phyloP scores from a whole-genome alignment of 768 basidiomycete genomes.

The Lentinus tigrinus region DNA sequence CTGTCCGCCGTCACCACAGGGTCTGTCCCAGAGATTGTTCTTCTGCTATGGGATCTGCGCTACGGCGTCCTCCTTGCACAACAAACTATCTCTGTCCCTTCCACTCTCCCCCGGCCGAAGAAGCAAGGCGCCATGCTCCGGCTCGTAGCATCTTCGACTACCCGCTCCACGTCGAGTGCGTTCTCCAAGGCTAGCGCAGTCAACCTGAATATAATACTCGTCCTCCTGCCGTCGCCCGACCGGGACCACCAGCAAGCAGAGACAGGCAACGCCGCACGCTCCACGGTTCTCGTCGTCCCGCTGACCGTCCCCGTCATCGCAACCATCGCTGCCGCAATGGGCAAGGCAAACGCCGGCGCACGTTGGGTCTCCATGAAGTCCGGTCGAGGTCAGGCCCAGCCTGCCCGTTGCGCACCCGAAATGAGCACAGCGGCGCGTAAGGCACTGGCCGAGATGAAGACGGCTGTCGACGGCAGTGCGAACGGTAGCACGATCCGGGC shows the following conservation, averaged over 20 bases:
- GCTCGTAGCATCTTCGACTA: slow-evolving; percentile 8
- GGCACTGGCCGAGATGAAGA: slow-evolving; percentile 39
- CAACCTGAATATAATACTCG: slow-evolving; percentile 16
- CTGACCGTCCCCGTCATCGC: slow-evolving; percentile 51
- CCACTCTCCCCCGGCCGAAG: slow-evolving; percentile 22
- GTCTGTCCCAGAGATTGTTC: slow-evolving; percentile 22
- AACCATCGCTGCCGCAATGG: slow-evolving; percentile 63
- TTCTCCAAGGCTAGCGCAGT: not conserved
- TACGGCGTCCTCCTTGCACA: slow-evolving; percentile 32
- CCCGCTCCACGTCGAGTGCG: not conserved
- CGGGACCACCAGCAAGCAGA: slow-evolving; percentile 6
- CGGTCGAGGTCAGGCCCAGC: not conserved
- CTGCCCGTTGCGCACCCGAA: not conserved
- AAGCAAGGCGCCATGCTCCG: slow-evolving; percentile 17
- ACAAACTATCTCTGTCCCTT: slow-evolving; percentile 26
- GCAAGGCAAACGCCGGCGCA: slow-evolving; percentile 42
- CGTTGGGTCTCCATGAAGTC: slow-evolving; percentile 43
- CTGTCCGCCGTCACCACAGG: slow-evolving; percentile 24
- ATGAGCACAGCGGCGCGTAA: slow-evolving; percentile 28
- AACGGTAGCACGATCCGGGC: slow-evolving; percentile 34
- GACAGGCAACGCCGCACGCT: slow-evolving; percentile 30
- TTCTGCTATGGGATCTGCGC: slow-evolving; percentile 35
- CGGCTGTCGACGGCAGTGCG: slow-evolving; percentile 44
- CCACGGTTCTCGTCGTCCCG: slow-evolving; percentile 61
- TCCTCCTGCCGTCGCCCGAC: slow-evolving; percentile 16